Base-by-base conservation (phyloP, 2,329 filamentous ascomycete species). In the Penicillium sp. region DNA sequence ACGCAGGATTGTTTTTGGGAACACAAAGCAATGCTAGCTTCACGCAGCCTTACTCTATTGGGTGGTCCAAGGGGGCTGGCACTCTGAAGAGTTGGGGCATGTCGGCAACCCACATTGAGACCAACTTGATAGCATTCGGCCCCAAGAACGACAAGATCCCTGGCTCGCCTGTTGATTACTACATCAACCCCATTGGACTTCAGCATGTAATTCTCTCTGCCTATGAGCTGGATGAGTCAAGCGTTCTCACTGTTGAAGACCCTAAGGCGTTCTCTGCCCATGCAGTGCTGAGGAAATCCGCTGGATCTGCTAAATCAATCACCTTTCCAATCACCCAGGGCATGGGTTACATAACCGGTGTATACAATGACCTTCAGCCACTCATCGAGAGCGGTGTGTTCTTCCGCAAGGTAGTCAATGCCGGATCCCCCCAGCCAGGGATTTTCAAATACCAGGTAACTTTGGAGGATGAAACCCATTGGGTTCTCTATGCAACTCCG, bases 311-410 rank as follows among this genome's bases (percentile, higher is more conserved):
- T 1, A 83, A 88, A 0, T 80, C 83, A 1, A 82, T 98, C 21
- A 88, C 85, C 0, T 92, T 96, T 62, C 92, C 93, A 0, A 71
- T 97, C 8, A 86, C 96, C 0, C 93, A 98, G 70, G 95, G 95
- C 11, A 95, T 96, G 86, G 88, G 86, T 0, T 96, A 92, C 66
- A 80, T 96, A 19, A 97, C 93, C 4, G 93, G 82, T 0, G 74
- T 89, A 19, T 98, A 93, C 74, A 81, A 81, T 53, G 85, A 86
- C 29, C 81, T 86, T 0, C 87, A 85, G 8, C 93, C 93, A 0
- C 69, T 88, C 4, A 81, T 98, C 44, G 87, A 93, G 65, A 89
- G 88, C 23, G 87, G 86, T 1, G 83, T 95, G 1, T 89, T 88
- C 59, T 96, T 93, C 78, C 81, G 82, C 56, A 86, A 82, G 19